phyloP scores from a whole-genome alignment of 176 grass and related monocot genomes.

The Alopecurus myosuroides region DNA sequence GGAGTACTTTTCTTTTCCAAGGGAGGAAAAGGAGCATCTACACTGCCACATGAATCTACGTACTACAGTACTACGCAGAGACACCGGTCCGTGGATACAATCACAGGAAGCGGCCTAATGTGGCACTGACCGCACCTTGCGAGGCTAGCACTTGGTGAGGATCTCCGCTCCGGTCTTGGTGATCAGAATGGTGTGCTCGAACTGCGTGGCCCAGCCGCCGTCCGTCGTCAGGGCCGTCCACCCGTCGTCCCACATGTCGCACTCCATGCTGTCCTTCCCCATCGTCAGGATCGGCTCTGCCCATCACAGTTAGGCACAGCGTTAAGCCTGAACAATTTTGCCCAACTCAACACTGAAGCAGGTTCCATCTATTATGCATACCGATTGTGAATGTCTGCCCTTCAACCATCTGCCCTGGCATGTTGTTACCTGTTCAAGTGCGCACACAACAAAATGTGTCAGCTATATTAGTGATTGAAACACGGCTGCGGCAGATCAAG shows the following conservation, averaged over 20 bases:
- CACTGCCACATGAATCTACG: background rate
- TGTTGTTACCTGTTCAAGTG: constrained; percentile 58
- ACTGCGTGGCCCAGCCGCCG: constrained; percentile 70
- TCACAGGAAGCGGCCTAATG: background rate
- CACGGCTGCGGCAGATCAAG: background rate
- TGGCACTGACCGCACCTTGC: background rate
- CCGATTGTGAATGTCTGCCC: constrained; percentile 96
- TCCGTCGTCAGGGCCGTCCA: constrained; percentile 85
- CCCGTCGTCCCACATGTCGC: constrained; percentile 74
- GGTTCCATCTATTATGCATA: background rate
- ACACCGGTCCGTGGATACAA: background rate
- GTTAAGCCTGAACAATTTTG: too few relatives aligned
- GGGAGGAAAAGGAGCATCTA: background rate
- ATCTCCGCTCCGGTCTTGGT: constrained; percentile 70
- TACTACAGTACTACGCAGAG: too few relatives aligned
- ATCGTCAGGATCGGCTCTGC: constrained; percentile 72
- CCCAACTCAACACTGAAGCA: too few relatives aligned
- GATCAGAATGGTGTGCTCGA: constrained; percentile 85
- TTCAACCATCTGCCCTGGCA: constrained; percentile 72
- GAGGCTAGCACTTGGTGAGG: constrained; percentile 71
- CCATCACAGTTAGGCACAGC: background rate
- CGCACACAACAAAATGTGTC: background rate
- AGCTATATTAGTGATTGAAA: background rate
- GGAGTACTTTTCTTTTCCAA: background rate
- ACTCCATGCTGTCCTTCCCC: constrained; percentile 55